Evolutionary conservation across 768 basidiomycete species (phyloP).

Genomic region (Suillus ampliporus): DNA sequence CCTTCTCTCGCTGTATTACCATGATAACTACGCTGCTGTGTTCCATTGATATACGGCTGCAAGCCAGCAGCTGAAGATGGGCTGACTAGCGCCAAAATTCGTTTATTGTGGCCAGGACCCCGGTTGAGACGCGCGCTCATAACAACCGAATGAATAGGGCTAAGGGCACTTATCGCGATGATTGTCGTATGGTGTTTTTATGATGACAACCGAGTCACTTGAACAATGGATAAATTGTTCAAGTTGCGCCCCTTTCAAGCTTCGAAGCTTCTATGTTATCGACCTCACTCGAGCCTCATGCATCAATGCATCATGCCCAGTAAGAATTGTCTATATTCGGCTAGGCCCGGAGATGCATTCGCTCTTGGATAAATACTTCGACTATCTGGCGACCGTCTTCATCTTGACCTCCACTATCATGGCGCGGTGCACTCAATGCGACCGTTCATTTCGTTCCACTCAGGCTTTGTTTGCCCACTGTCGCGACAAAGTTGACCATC

Average conservation of each 20-base stretch:
- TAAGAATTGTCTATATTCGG: too few relatives aligned
- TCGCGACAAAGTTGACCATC: slow-evolving; percentile 23
- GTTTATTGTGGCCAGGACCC: neutral
- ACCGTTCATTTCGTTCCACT: slow-evolving; percentile 2
- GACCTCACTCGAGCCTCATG: neutral
- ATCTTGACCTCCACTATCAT: slow-evolving; percentile 4
- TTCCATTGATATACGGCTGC: neutral
- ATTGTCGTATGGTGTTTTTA: neutral
- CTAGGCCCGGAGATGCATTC: too few relatives aligned
- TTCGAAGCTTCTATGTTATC: neutral
- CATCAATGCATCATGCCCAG: too few relatives aligned
- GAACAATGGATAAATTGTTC: neutral
- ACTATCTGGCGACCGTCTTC: neutral
- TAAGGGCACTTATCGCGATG: neutral
- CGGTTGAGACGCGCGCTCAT: neutral
- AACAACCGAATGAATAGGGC: too few relatives aligned
- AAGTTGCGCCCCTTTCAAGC: neutral
- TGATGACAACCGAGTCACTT: neutral
- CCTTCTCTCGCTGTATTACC: neutral
- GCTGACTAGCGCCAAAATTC: neutral
- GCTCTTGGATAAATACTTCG: neutral
- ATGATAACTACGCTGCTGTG: neutral
- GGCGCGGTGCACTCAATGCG: neutral
- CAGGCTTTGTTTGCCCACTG: slow-evolving; percentile 28
- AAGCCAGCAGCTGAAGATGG: neutral